Conservation (phyloP, 345 rosid species). For the Salix exigua region DNA sequence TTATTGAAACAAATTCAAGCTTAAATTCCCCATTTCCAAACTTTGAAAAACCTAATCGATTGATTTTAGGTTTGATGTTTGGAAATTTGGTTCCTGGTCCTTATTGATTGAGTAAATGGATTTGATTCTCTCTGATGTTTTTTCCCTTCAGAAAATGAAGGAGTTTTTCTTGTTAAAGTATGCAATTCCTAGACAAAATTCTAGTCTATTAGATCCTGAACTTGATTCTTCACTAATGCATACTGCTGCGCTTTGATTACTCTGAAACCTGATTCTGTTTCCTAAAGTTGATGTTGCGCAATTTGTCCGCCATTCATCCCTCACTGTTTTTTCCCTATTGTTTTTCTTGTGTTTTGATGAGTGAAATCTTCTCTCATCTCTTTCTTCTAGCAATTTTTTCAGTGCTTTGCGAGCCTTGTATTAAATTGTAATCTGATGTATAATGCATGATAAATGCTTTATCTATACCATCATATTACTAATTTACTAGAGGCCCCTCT, state of each 20-base stretch:
- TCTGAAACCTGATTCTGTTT: background rate
- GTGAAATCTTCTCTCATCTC: background rate
- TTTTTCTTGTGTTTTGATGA: background rate
- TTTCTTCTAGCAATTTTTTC: background rate
- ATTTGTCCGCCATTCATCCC: background rate
- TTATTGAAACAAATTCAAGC: background rate
- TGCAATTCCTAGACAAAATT: background rate
- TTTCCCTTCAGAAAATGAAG: background rate
- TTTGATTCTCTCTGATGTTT: background rate
- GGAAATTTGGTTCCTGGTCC: background rate
- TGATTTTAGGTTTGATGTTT: background rate
- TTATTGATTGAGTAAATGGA: background rate
- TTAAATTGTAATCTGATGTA: background rate
- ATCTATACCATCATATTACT: background rate
- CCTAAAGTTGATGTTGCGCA: background rate
- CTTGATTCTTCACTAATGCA: conserved; percentile 5
- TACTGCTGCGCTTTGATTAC: background rate
- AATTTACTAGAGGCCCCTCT: background rate
- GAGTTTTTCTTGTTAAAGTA: background rate
- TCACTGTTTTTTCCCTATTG: background rate
- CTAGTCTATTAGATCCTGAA: background rate
- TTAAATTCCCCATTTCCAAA: background rate
- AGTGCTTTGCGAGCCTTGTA: background rate
- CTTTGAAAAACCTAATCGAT: background rate
- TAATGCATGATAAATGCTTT: background rate